A percentile compares a stretch with the other conserved stretches of the same genome.
Evolutionary conservation across 148 eudicot species (phyloP).

Genomic region (Mesembryanthemum crystallinum): DNA sequence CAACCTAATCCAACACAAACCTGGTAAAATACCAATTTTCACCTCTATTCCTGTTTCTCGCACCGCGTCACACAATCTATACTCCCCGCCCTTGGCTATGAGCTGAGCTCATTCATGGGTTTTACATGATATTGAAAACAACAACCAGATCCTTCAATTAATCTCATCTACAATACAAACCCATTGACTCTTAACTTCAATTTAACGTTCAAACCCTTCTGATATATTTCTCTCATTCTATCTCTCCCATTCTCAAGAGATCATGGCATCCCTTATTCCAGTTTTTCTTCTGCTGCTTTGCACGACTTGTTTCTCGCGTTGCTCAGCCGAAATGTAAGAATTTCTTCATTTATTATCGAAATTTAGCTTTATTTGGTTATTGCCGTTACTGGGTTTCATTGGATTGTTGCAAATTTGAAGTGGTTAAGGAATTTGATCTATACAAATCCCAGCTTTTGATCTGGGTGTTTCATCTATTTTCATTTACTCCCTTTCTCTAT

Average conservation of each 20-base stretch:
- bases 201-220: too few relatives aligned
- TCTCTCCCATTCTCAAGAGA: background rate
- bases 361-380: background rate
- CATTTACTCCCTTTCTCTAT: constrained; percentile 2
- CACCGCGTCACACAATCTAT: background rate
- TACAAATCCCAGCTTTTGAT: background rate
- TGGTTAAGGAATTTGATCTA: constrained; percentile 14
- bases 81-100: too few relatives aligned
- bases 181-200: background rate
- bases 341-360: background rate
- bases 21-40: too few relatives aligned
- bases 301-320: constrained; percentile 18
- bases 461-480: constrained; percentile 1
- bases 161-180: background rate
- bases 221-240: constrained; percentile 13
- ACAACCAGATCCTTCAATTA: background rate
- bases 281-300: constrained; percentile 29
- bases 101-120: constrained; percentile 13
- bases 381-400: background rate
- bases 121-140: constrained; percentile 22
- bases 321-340: constrained; percentile 45
- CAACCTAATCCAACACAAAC: too few relatives aligned
- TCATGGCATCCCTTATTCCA: constrained; percentile 39
- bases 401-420: background rate
- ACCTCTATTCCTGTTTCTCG: too few relatives aligned